Evolutionary conservation across 163 green algal genomes (phyloP), one percentile per base, ranked within the genome.

Genomic region (Trebouxia gelatinosa): DNA sequence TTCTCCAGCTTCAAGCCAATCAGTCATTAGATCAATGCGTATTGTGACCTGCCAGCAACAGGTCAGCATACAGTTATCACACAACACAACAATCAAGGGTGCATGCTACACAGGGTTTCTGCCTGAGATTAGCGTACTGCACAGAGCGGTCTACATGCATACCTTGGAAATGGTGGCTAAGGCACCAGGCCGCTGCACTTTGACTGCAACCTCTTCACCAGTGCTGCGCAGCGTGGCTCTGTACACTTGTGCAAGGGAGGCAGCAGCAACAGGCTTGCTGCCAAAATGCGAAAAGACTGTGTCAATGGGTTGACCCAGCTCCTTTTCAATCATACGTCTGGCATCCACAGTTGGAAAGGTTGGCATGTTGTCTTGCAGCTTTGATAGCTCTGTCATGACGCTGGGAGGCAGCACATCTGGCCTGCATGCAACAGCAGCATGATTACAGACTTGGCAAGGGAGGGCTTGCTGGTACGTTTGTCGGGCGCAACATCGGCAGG

Each of bases 101-200:
- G n/a, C n/a, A n/a, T n/a, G n/a, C n/a, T n/a, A n/a, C n/a, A n/a
- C n/a, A n/a, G n/a, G n/a, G n/a, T n/a, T n/a, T n/a, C n/a, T n/a
- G n/a, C n/a, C n/a, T n/a, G n/a, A n/a, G n/a, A n/a, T n/a, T n/a
- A n/a, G n/a, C n/a, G n/a, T n/a, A n/a, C n/a, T n/a, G n/a, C n/a
- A n/a, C n/a, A n/a, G n/a, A n/a, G n/a, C n/a, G n/a, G n/a, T n/a
- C n/a, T n/a, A 3, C 48, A 59, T 54, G 16, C 21, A 19, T 23
- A 70, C 78, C 79, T 90, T 86, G 0, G 94, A 92, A 51, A 99
- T 97, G 70, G 38, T 79, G 71, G 95, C 93, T 1, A 86, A 85
- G 65, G 98, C 97, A 38, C 88, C 90, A 26, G 96, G 96, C 48
- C 96, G 90, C 92, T 99, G 96, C 62, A 99, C 95, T 89, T 99